Base-by-base conservation (phyloP, 169 alveolate genomes). In the Plasmodium fragile region DNA sequence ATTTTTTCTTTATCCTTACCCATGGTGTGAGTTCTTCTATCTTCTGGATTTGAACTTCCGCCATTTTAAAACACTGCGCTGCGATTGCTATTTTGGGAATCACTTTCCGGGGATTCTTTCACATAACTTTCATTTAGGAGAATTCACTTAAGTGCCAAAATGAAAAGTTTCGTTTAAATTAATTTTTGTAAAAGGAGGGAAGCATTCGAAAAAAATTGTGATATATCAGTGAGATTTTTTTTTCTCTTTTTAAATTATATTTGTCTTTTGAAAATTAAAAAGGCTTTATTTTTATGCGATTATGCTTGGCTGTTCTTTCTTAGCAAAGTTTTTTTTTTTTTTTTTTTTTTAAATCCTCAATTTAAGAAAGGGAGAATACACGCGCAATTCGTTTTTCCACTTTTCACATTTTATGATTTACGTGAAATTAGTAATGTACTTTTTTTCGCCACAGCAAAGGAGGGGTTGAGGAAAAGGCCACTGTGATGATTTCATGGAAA, bases 11-110 rank as follows among this genome's bases (percentile, higher is more conserved):
- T 52, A 30, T 39, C 18, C 84, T 18, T 85, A 85, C 93, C 93
- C 93, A 85, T 73, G 93, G 93, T 30, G 84, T 72, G 75, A 39
- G 93, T 77, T 85, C 93, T 13, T 77, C 84, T 73, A 49, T 18
- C 69, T 77, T 85, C 65, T 52, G 85, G 49, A 32, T 16, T 52
- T 85, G 78, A 41, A 75, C 93, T 39, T 85, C 85, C 39, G 70
- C 79, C 93, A 85, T 85, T 73, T 49, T 85, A 32, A 85, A 49
- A 28, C 18, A 39, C 52, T 77, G 49, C 28, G 30, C 41, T 36
- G 49, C 28, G 49, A 5, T 75, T 30, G 18, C 49, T 36, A 25
- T 36, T 75, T 75, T 36, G 25, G 55, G 49, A 22, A 75, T 75
- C n/a, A 25, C 75, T 8, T 65, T 65, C 75, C 30, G 75, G 30